Base-by-base conservation (phyloP, 169 alveolate genomes). In the Babesia bovis region DNA sequence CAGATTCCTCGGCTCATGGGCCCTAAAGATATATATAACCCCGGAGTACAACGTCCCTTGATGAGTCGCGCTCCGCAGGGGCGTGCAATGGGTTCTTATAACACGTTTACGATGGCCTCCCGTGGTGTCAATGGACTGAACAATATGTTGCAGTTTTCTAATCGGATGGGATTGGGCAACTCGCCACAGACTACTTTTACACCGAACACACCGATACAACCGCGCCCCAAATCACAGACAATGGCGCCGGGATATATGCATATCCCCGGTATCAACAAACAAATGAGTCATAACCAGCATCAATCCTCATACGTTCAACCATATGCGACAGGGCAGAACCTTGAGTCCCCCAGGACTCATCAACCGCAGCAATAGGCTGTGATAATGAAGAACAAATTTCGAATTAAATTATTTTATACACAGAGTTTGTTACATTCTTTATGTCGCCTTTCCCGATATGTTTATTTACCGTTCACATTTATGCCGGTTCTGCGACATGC, bases 61-160 rank as follows among this genome's bases (percentile, higher is more conserved):
- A 4, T 44, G 19, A 63, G 47, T 60, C 58, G 23, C 6, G 60
- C 40, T 1, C 51, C 51, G 5, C 73, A 63, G 15, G 73, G 73
- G 0, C 58, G 15, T 30, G 33, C 13, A 17, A 33, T 49, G 47
- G 53, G 36, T 13, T n/a, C 58, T n/a, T 50, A 5, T 26, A 9
- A 25, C 19, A 13, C 23, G 17, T 44, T 45, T 19, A 28, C 30
- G 42, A 42, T 72, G 23, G 66, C 32, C 7, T 36, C 26, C 23
- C 69, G 32, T 38, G 35, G 68, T 28, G 7, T 59, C 1, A 58
- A 68, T 35, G 4, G 32, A 2, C 3, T 26, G 10, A 47, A 53
- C 21, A 55, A 17, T 2, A 32, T 63, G 61, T 13, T 63, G 30
- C 60, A n/a, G 15, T 63, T 45, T 52, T 28, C 73, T 10, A 63